Percentiles rank a stretch among this genome's conserved stretches.
Evolutionary conservation across 495 filamentous ascomycete species (phyloP).

Genomic region (Pseudoneurospora amorphoporcata): DNA sequence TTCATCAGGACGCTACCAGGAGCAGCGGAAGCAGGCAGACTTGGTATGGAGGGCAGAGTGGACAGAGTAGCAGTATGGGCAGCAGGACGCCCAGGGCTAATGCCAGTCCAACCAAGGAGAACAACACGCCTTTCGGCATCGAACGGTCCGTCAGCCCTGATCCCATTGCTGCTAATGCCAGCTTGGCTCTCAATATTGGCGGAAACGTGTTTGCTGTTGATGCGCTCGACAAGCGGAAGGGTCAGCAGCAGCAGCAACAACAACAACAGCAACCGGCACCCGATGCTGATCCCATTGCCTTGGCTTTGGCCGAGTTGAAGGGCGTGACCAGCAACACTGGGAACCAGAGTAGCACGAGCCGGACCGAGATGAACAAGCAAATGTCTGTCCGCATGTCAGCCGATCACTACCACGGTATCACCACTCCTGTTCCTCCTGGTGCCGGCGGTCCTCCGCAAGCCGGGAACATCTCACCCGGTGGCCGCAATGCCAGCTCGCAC

Average conservation of each 20-base stretch:
- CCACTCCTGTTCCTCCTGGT: constrained; percentile 68
- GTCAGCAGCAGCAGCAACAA: constrained; percentile 19
- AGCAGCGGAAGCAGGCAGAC: background rate
- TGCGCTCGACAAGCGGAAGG: constrained; percentile 52
- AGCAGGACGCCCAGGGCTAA: background rate
- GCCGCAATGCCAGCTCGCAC: constrained; percentile 24
- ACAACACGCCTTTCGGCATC: constrained; percentile 24
- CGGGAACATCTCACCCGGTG: constrained; percentile 39
- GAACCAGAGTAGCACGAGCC: background rate
- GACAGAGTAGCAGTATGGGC: background rate
- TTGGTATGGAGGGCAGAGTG: background rate
- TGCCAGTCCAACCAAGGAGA: constrained; percentile 9
- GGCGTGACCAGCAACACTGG: constrained; percentile 41
- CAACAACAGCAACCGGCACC: constrained; percentile 23
- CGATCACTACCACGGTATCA: constrained; percentile 84
- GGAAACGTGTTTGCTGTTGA: constrained; percentile 95
- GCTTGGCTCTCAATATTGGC: constrained; percentile 90
- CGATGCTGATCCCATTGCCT: constrained; percentile 75
- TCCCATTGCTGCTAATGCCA: constrained; percentile 85
- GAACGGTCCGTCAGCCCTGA: constrained; percentile 56
- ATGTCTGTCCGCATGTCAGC: constrained; percentile 74
- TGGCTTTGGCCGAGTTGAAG: constrained; percentile 87
- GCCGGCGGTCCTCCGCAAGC: constrained; percentile 22
- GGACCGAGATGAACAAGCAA: constrained; percentile 40
- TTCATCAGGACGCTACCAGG: constrained; percentile 7